Evolutionary conservation across 805 yeast genomes (phyloP).

Genomic region (Candida silvicultrix): DNA sequence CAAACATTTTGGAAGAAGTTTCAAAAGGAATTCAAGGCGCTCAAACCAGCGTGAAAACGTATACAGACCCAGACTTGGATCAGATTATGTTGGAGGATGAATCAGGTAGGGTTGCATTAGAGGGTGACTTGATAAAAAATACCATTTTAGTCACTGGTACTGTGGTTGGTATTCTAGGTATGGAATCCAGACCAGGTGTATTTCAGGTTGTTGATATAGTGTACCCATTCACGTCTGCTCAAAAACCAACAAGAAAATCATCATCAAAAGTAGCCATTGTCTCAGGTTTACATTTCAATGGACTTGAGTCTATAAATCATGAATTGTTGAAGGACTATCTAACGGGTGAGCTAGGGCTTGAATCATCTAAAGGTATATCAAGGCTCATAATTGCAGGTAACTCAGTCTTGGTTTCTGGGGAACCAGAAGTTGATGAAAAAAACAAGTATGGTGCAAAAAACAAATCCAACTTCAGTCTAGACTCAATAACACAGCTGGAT

Average conservation of each 20-base stretch:
- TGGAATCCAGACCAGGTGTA: conserved; percentile 76
- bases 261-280: conserved; percentile 53
- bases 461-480: conserved; percentile 42
- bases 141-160: conserved; percentile 79
- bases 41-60: conserved; percentile 34
- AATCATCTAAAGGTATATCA: conserved; percentile 28
- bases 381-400: conserved; percentile 71
- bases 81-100: conserved; percentile 83
- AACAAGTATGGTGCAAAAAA: conserved; percentile 43
- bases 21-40: conserved; percentile 43
- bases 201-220: conserved; percentile 79
- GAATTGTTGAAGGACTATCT: conserved; percentile 65
- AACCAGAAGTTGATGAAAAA: conserved; percentile 19
- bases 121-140: conserved; percentile 48
- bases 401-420: conserved; percentile 33
- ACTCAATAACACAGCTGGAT: conserved; percentile 52
- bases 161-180: conserved; percentile 82
- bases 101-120: conserved; percentile 75
- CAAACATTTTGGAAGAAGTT: conserved; percentile 80
- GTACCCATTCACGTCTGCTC: conserved; percentile 63
- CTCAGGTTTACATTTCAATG: conserved; percentile 65
- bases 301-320: conserved; percentile 36
- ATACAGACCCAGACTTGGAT: conserved; percentile 51
- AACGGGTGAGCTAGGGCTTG: conserved; percentile 57
- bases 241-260: conserved; percentile 24